Base-by-base conservation (phyloP, 1,284 basidiomycete genomes). In the Ceratobasidium papillatum region DNA sequence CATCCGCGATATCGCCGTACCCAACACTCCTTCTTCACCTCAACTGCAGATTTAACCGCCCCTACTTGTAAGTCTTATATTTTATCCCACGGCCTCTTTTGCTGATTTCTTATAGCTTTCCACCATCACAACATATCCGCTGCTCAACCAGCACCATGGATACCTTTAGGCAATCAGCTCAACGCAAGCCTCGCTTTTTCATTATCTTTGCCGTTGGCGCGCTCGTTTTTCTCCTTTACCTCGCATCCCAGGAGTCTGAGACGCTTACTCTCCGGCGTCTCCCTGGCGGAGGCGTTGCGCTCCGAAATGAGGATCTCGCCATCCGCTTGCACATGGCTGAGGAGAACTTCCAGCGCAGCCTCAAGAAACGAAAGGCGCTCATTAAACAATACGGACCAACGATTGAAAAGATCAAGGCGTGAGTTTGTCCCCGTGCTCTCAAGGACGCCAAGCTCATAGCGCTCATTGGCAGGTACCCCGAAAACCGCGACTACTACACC, bases 71-170 rank as follows among this genome's bases (percentile, higher is more conserved):
- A 9, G 36, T 11, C 22, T 22, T 25, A 36, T 61, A 11, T 27
- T 61, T 61, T 32, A 34, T 43, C 59, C 12, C 41, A 25, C 19
- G 22, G 22, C 19, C 36, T n/a, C 22, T 12, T 61, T 43, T 38
- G 36, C 59, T 61, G 36, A 43, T 19, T 41, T 41, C 25, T 1
- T 61, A 17, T 5, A 43, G 34, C 38, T 43, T n/a, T 43, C 30
- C 1, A 12, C 4, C 25, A 22, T 17, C 3, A 43, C 11, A 14
- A 30, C 19, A 1, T n/a, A 36, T 43, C 59, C 59, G 38, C 59
- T 61, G 59, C 38, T 61, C 59, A 61, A 61, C 59, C 59, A 61
- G 59, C 59, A 61, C 12, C 59, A 61, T 61, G 59, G 59, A 61
- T 22, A 25, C 22, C 41, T 36, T 61, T 30, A 61, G 41, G 59